These are phyloP conservation scores for Ceraceosorus guamensis DNA, from an alignment of 1,284 basidiomycete species.

Conservation along the genomic window DNA sequence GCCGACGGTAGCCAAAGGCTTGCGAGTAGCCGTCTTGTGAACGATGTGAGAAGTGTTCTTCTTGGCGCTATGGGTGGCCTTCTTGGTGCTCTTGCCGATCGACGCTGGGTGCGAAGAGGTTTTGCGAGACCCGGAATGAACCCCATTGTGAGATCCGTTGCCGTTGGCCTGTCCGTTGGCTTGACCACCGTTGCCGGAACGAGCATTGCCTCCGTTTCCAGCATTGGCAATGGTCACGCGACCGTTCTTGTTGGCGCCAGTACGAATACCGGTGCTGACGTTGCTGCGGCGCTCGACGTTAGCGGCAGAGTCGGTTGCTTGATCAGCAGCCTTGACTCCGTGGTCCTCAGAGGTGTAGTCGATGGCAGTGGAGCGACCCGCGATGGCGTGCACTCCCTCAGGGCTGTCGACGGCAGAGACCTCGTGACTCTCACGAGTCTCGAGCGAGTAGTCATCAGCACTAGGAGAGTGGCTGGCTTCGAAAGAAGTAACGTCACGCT, in stretches of 20 bases:
- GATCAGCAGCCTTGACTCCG: background rate
- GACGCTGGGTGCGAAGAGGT: background rate
- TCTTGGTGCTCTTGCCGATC: background rate
- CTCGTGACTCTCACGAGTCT: too few relatives aligned
- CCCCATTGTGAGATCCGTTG: too few relatives aligned
- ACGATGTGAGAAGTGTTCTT: background rate
- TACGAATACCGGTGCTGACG: background rate
- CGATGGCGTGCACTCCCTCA: too few relatives aligned
- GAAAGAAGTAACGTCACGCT: too few relatives aligned
- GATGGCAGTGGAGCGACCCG: background rate
- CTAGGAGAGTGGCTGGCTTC: too few relatives aligned
- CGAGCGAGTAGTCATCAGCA: too few relatives aligned
- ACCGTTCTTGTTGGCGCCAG: background rate
- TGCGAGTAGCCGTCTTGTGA: too few relatives aligned
- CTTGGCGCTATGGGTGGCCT: background rate
- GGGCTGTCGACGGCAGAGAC: too few relatives aligned
- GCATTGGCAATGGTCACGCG: conserved; percentile 7
- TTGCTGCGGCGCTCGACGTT: background rate
- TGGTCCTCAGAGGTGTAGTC: background rate
- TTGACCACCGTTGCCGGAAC: conserved; percentile 1
- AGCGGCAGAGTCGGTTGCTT: background rate
- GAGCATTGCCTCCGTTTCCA: conserved; percentile 6
- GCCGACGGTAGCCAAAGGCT: background rate
- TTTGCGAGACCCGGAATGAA: too few relatives aligned
- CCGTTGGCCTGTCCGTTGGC: background rate